phyloP scores from a whole-genome alignment of 2,329 filamentous ascomycete species.

The Stylonectria norvegica region DNA sequence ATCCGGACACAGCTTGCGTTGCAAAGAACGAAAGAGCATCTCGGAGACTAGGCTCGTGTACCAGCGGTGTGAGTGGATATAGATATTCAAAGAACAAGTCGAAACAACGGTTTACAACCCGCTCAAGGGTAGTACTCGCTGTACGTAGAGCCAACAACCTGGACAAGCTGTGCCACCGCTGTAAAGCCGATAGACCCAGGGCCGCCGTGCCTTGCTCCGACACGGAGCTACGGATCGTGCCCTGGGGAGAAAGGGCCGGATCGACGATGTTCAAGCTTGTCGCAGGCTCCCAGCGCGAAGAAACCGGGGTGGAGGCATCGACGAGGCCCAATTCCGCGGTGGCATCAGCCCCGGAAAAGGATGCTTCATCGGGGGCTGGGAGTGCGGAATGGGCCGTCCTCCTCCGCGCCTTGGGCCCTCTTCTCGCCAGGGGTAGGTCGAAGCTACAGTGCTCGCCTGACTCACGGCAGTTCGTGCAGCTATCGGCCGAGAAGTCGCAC shows the following conservation, averaged over 20 bases:
- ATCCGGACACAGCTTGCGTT: constrained; percentile 7
- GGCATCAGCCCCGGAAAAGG: not conserved
- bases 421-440: constrained; percentile 35
- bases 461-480: constrained; percentile 34
- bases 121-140: constrained; percentile 23
- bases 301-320: constrained; percentile 14
- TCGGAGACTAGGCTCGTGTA: constrained; percentile 40
- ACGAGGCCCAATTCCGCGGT: constrained; percentile 17
- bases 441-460: constrained; percentile 35
- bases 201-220: constrained; percentile 7
- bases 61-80: constrained; percentile 40
- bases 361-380: constrained; percentile 5
- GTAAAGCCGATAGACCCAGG: constrained; percentile 19
- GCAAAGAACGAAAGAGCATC: constrained; percentile 34
- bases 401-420: constrained; percentile 34
- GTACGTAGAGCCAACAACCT: constrained; percentile 23
- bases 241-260: constrained; percentile 23
- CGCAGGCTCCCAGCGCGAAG: constrained; percentile 21
- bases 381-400: constrained; percentile 7
- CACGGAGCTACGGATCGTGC: constrained; percentile 16
- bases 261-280: constrained; percentile 10
- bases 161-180: constrained; percentile 29
- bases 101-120: constrained; percentile 32
- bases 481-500: constrained; percentile 27
- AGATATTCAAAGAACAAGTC: constrained; percentile 42